Evolutionary conservation across 345 rosid species (phyloP), one percentile per base, ranked within the genome.

Genomic region (Sonneratia caseolaris): DNA sequence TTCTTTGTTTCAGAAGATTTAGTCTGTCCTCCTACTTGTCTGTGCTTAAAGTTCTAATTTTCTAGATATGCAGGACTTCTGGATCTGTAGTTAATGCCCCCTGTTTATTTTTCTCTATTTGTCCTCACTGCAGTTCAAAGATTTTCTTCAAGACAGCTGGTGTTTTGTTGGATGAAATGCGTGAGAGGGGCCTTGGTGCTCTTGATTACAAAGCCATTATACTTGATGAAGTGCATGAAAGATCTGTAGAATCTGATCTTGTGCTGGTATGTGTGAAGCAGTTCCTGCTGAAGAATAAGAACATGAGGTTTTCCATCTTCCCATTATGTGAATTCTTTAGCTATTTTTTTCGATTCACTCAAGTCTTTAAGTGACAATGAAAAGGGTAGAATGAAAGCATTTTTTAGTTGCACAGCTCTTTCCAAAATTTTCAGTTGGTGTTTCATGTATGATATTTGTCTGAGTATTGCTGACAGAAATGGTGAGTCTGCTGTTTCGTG

Each of bases 201-300:
- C 98, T 93, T 8, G 83, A 85, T 61, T 93, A 91, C 85, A 91
- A 89, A 84, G 97, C 85, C 71, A 86, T 93, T 76, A 85, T 93
- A 83, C 97, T 93, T 74, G 98, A 93, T 81, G 98, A 93, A 84
- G 98, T 93, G 74, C 98, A 93, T 76, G 98, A 93, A 88, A 88
- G 98, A 86, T 93, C 97, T 11, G 84, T 91, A 38, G 98, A 93
- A 84, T 93, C 98, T 7, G 97, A 93, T 82, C 89, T 93, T 78
- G 88, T 86, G 80, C 94, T 93, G 77, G 90, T 91, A 73, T 91
- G 96, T 69, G 76, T 93, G 75, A 93, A 91, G 83, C 98, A 93
- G 81, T 86, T 93, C 82, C 86, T 93, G 72, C 68, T 82, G 82
- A 91, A 77, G 84, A 93, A 80, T 69, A 86, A 83, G 57, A 86